Conservation (phyloP, 1,139 yeast genomes). For the Kurtzmaniella natalensis region DNA sequence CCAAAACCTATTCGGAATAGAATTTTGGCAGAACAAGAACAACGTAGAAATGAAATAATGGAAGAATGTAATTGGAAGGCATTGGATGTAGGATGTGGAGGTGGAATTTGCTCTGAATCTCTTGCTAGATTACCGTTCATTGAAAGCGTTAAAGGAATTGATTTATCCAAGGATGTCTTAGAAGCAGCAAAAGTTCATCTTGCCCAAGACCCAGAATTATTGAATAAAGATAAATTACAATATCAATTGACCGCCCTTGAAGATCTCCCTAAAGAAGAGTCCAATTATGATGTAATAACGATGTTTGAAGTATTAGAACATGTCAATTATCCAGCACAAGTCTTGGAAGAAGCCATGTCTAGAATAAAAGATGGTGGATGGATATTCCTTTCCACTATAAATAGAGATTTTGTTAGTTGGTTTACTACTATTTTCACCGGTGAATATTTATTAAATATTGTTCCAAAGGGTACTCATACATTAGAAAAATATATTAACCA, state of each 20-base stretch:
- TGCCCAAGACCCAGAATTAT: conserved; percentile 52
- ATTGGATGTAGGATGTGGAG: conserved; percentile 96
- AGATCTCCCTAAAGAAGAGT: conserved; percentile 40
- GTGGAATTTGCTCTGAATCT: conserved; percentile 87
- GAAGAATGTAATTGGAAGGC: conserved; percentile 40
- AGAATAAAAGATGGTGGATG: conserved; percentile 79
- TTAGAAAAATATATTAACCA: conserved; percentile 81
- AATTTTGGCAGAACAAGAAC: conserved; percentile 47
- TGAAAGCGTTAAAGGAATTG: conserved; percentile 70
- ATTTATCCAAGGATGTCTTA: conserved; percentile 76
- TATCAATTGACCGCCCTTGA: conserved; percentile 65
- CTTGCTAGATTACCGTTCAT: conserved; percentile 73
- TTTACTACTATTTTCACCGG: conserved; percentile 91
- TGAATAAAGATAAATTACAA: conserved; percentile 36
- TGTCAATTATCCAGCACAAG: conserved; percentile 77
- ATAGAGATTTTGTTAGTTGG: conserved; percentile 86
- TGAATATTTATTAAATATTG: conserved; percentile 72
- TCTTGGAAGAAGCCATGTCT: conserved; percentile 60
- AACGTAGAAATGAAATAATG: conserved; percentile 38
- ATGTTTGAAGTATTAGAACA: conserved; percentile 95
- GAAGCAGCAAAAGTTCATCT: conserved; percentile 75
- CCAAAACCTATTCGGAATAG: conserved; percentile 50
- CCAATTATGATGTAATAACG: conserved; percentile 73
- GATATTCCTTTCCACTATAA: conserved; percentile 85
- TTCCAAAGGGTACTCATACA: conserved; percentile 91